Evolutionary conservation across 2,329 filamentous ascomycete species (phyloP), one percentile per base, ranked within the genome.

Genomic region (Botrytis fabae): DNA sequence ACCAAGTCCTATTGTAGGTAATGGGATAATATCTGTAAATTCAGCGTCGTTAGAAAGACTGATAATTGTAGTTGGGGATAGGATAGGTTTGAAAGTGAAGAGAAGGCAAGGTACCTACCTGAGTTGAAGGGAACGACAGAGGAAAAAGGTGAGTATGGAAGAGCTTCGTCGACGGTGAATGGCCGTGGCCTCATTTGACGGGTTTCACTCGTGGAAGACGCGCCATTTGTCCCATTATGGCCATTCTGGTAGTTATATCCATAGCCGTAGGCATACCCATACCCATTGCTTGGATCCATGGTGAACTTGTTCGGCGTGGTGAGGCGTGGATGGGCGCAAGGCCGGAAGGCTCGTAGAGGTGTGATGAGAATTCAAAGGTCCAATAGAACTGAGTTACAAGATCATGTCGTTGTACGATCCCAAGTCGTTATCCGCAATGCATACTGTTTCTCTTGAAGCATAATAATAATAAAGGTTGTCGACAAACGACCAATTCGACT

Each of bases 141-240:
- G 66, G 91, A 93, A 80, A 95, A 91, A 38, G 93, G 93, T 69
- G 93, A 93, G 82, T 91, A 95, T n/a, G 92, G 92, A 63, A 96
- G 85, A 44, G 93, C 93, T 80, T 96, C 92, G 73, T 91, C 88
- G 20, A 96, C 87, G 5, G 87, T 88, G 79, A 91, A 89, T 1
- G 90, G 77, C 60, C 73, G 76, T 9, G 76, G 86, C 71, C 85
- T 74, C 61, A 69, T 69, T 12, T 60, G 66, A 16, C 60, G 60
- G 44, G 20, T 3, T 57, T 66, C 61, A 35, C 38, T 38, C 1
- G 46, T 35, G 35, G 60, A 54, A 42, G 61, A 59, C 46, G 61
- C 61, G 48, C 61, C 62, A 46, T 42, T 46, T 42, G 48, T 35
- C 8, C 44, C 70, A 66, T 57, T 71, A 44, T 66, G 60, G 7